These are phyloP conservation scores for Colletotrichum cuscutae DNA, from an alignment of 2,329 filamentous ascomycete genomes.

Conservation along the genomic window DNA sequence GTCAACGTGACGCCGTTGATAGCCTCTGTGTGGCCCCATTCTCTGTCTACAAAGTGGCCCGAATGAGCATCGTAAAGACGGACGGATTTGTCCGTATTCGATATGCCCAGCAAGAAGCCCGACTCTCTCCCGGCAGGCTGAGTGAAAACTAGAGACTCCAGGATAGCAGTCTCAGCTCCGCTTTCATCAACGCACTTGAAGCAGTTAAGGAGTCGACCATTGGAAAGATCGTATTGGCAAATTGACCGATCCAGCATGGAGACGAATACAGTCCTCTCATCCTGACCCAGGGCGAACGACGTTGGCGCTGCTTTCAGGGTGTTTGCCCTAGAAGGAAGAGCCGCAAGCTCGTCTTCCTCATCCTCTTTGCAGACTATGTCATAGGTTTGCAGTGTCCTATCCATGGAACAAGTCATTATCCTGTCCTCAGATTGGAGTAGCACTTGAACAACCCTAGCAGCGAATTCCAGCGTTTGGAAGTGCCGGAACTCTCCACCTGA, in stretches of 20 bases:
- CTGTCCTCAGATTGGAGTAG: slow-evolving; percentile 80
- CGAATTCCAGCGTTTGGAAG: slow-evolving; percentile 93
- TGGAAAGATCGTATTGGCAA: slow-evolving; percentile 70
- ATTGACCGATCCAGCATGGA: slow-evolving; percentile 70
- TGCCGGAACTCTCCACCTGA: slow-evolving; percentile 73
- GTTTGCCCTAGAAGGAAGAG: slow-evolving; percentile 80
- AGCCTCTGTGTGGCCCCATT: slow-evolving; percentile 95
- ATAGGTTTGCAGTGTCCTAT: slow-evolving; percentile 86
- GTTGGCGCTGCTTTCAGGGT: slow-evolving; percentile 87
- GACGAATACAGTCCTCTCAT: slow-evolving; percentile 68
- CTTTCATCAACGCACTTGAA: slow-evolving; percentile 89
- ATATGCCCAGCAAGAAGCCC: slow-evolving; percentile 84
- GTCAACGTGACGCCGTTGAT: slow-evolving; percentile 86
- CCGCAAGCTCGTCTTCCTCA: slow-evolving; percentile 75
- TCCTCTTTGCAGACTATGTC: slow-evolving; percentile 78
- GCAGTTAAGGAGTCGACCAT: slow-evolving; percentile 74
- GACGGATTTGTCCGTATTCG: slow-evolving; percentile 95
- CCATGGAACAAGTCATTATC: slow-evolving; percentile 87
- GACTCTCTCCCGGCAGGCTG: slow-evolving; percentile 64
- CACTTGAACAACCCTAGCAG: slow-evolving; percentile 81
- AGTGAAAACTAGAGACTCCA: slow-evolving; percentile 79
- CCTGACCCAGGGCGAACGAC: slow-evolving; percentile 79
- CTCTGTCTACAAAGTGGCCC: slow-evolving; percentile 82
- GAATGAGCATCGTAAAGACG: slow-evolving; percentile 85
- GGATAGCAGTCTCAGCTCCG: slow-evolving; percentile 81